Evolutionary conservation across 257 asterid genomes (phyloP), one percentile per base, ranked within the genome.

Genomic region (Linderniella brevidens): DNA sequence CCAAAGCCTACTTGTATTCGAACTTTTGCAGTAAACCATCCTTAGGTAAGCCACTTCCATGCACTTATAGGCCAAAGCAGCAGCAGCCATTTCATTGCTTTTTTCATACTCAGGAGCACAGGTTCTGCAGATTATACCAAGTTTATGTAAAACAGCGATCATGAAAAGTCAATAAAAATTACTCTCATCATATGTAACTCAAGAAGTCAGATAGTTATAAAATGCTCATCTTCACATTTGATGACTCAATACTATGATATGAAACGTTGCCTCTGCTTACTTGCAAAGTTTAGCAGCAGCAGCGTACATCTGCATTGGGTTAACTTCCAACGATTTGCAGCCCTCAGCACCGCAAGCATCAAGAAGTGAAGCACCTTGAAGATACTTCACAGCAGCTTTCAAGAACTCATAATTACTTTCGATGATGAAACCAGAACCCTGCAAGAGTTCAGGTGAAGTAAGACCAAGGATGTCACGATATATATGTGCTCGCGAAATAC

Each of bases 31-130:
- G 61, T 70, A 76, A 50, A 80, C 77, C 53, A 80, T 65, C 67
- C 75, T 80, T 80, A 83, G 57, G 68, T 78, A 72, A 47, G 95
- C 86, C 65, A 83, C 93, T 68, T 87, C 95, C 80, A 74, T 59
- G 54, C 97, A 83, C 66, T 87, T 87, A 67, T 76, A 83, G 63
- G 90, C 84, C 80, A 87, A 65, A 52, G 93, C 80, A 60, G 95
- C 93, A 50, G 82, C 73, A 54, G 86, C 86, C 78, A 75, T 53
- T 60, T 87, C 92, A 56, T 64, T 68, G 60, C 67, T 66, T 56
- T 74, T 76, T 65, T 80, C 86, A 49, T 80, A 83, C 46, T 72
- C 92, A 51, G 19, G 60, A 58, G 92, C 95, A 69, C 95, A 78
- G 35, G 59, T 54, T 67, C 97, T 87, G 93, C 71, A 74, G 40